Evolutionary conservation across 31 red algal genomes (phyloP).

Genomic region (Odonthalia washingtoniensis): DNA sequence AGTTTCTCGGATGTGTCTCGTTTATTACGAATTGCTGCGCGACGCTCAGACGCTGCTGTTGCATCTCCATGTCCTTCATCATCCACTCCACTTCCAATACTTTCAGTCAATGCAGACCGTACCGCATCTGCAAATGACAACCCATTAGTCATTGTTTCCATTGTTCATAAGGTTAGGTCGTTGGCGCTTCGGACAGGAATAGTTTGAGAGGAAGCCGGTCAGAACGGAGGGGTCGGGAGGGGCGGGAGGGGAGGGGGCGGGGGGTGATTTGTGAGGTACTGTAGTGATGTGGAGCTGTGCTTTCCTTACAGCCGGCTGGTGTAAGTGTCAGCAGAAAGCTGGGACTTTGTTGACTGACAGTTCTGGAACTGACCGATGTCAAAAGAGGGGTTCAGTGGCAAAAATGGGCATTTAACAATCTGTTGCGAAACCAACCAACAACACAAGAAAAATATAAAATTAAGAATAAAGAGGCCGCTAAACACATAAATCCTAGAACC

Average conservation of each 20-base stretch:
- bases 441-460: no score
- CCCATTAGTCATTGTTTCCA: conserved; percentile 60
- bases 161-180: conserved; percentile 55
- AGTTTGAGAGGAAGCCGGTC: background rate
- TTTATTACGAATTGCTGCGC: conserved; percentile 21
- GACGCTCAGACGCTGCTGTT: conserved; percentile 30
- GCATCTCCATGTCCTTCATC: conserved; percentile 40
- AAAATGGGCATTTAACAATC: no score
- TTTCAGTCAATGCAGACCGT: conserved; percentile 61
- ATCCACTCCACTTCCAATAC: conserved; percentile 61
- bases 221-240: background rate
- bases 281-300: no score
- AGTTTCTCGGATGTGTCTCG: conserved; percentile 52
- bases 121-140: conserved; percentile 76
- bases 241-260: no score
- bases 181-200: conserved; percentile 20
- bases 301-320: no score
- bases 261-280: no score
- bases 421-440: no score
- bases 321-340: no score
- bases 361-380: no score
- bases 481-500: no score
- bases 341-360: no score
- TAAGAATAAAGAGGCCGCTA: no score
- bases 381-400: background rate